These are phyloP conservation scores for Nakaseomyces nivariensis DNA, from an alignment of 1,139 yeast genomes.

Conservation along the genomic window DNA sequence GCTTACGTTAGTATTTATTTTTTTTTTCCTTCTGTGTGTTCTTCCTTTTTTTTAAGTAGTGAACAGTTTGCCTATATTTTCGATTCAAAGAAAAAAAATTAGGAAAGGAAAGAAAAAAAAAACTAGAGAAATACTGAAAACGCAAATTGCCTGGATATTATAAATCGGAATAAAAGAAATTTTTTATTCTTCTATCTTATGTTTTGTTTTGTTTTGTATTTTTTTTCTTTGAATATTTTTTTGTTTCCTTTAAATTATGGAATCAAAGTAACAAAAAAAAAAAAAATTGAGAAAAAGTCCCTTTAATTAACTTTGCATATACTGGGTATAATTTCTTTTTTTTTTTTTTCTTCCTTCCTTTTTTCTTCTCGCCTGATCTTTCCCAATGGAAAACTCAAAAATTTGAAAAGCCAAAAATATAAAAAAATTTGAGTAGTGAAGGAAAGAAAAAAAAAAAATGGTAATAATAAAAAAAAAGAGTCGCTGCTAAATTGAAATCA, in stretches of 20 bases:
- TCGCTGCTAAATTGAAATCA: neutral
- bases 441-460: neutral
- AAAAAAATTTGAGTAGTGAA: neutral
- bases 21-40: neutral
- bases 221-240: neutral
- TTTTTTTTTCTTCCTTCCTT: neutral
- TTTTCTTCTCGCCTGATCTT: neutral
- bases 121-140: too few relatives aligned
- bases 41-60: neutral
- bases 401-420: neutral
- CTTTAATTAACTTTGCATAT: neutral
- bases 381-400: neutral
- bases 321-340: neutral
- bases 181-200: neutral
- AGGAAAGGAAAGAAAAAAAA: too few relatives aligned
- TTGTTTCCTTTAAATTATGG: neutral
- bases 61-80: neutral
- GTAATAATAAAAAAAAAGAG: neutral
- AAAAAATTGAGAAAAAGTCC: neutral
- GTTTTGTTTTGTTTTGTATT: neutral
- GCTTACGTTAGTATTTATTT: neutral
- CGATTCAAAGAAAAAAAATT: neutral
- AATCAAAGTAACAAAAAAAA: neutral
- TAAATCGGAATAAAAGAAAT: neutral
- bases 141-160: too few relatives aligned